phyloP scores from a whole-genome alignment of 1,284 basidiomycete genomes.

The Apiotrichum sp. region DNA sequence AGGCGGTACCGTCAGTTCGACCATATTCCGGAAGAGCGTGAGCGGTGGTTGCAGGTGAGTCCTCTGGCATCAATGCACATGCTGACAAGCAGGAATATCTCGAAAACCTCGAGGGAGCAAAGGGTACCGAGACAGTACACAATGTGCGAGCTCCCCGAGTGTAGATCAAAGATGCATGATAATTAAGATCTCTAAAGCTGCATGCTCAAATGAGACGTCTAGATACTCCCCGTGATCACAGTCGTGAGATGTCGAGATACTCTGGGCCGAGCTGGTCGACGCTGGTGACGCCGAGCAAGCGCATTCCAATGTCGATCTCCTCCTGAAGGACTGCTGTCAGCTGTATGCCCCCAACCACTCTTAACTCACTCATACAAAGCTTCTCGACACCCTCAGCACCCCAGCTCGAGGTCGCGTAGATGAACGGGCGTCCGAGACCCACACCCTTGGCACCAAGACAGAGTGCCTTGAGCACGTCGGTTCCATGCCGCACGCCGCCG shows the following conservation, averaged over 20 bases:
- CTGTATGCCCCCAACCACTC: no score
- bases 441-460: slow-evolving; percentile 82
- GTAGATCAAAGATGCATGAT: background rate
- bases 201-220: background rate
- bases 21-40: slow-evolving; percentile 75
- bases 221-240: slow-evolving; percentile 1
- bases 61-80: no score
- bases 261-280: slow-evolving; percentile 47
- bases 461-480: slow-evolving; percentile 82
- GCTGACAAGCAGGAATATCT: slow-evolving; percentile 32
- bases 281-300: slow-evolving; percentile 63
- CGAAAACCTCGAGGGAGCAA: slow-evolving; percentile 37
- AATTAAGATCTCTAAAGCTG: no score
- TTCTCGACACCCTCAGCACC: slow-evolving; percentile 73
- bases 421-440: slow-evolving; percentile 76
- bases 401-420: slow-evolving; percentile 82
- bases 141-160: slow-evolving; percentile 10
- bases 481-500: slow-evolving; percentile 74
- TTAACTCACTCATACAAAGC: slow-evolving; percentile 47
- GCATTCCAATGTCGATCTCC: slow-evolving; percentile 73
- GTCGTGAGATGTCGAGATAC: slow-evolving; percentile 28
- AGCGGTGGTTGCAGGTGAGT: slow-evolving; percentile 66
- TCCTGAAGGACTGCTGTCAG: slow-evolving; percentile 57
- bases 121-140: slow-evolving; percentile 40
- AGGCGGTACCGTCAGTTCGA: slow-evolving; percentile 80